Base-by-base conservation (phyloP, 78 protist species). In the Pigoraptor vietnamica region DNA sequence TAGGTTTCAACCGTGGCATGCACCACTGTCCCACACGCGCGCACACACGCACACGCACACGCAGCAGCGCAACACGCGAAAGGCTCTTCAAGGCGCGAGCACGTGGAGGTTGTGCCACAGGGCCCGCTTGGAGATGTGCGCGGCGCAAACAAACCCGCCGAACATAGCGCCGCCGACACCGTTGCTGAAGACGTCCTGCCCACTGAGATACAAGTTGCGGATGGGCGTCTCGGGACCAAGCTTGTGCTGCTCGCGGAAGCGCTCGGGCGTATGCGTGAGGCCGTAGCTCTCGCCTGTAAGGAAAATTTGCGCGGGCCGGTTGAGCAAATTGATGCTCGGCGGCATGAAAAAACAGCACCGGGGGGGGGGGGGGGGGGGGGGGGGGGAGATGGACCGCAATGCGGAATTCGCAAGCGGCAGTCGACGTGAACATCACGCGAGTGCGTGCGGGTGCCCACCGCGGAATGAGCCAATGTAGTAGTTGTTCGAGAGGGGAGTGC, bases 401-500 rank as follows among this genome's bases (percentile, higher is more conserved):
- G 67, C 29, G 67, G 14, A 48, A n/a, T n/a, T n/a, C n/a, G n/a
- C n/a, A n/a, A n/a, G n/a, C n/a, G n/a, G n/a, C n/a, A n/a, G n/a
- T n/a, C n/a, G n/a, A n/a, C n/a, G n/a, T n/a, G n/a, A n/a, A n/a
- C n/a, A n/a, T n/a, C n/a, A n/a, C n/a, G n/a, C n/a, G n/a, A n/a
- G n/a, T n/a, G n/a, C n/a, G n/a, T n/a, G n/a, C n/a, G n/a, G n/a
- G n/a, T n/a, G n/a, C 67, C 6, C 14, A 48, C 67, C 67, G 67
- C 67, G 67, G 67, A 48, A 48, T 48, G 67, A 48, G 35, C 38
- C 88, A 6, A 83, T 6, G 38, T 83, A 83, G 83, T 33, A 24
- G 39, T 90, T 48, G 89, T 90, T 90, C 23, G 92, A 40, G 39
- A 90, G 79, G 36, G 92, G 92, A 23, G 92, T 81, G 25, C 56